Evolutionary conservation across 345 rosid genomes (phyloP), one percentile per base, ranked within the genome.

Genomic region (Moringa oleifera): DNA sequence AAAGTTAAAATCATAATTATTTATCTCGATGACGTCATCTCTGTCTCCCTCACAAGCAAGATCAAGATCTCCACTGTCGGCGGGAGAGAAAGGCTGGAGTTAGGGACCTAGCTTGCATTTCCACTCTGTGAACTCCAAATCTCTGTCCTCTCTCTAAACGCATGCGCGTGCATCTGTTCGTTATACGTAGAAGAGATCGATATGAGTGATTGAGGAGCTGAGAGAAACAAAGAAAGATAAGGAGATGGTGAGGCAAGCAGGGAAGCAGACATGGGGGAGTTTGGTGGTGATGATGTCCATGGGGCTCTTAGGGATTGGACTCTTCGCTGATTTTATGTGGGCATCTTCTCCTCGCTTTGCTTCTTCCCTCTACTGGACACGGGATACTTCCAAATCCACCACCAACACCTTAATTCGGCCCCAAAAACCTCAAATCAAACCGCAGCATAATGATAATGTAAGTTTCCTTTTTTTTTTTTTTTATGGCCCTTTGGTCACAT

Each of bases 251-350:
- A 75, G 84, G 77, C 64, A 58, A 11, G 33, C 68, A 4, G 87
- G 75, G 64, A 93, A 83, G 76, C 86, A 64, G 61, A 73, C 58
- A 51, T 80, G 80, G 24, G 78, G 83, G 18, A 72, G 74, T 51
- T 60, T 80, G 37, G 72, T 81, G 64, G 76, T 81, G 58, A 36
- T 77, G 59, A 65, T 67, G 8, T 77, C 76, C 58, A 75, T 86
- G 23, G 67, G 62, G 16, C 62, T 86, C 52, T 33, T 93, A 45
- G 86, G 86, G 22, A 63, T 75, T 25, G 94, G 88, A 19, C 80
- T 90, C 55, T 31, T 90, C 46, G 86, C 85, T 6, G 86, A 88
- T 75, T 85, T 83, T 63, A 67, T 88, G n/a, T 88, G 99, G 96
- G 96, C 90, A 59, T 85, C 96, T 64, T 83, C 91, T 66, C 80